Base-by-base conservation (phyloP, 2,329 filamentous ascomycete species). In the Monascus ruber region DNA sequence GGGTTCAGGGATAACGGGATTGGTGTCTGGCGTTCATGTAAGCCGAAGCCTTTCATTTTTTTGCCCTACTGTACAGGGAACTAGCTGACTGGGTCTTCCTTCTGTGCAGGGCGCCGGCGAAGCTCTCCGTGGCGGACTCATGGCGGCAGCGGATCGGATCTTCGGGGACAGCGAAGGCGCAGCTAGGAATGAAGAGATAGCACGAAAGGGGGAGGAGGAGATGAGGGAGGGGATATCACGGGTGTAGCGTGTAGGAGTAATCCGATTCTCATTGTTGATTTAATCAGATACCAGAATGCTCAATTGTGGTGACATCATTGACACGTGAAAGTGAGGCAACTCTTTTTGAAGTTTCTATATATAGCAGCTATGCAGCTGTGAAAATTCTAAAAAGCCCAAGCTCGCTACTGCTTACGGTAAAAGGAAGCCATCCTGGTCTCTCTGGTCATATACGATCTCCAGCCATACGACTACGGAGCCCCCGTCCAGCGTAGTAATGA, bases 81-180 rank as follows among this genome's bases (percentile, higher is more conserved):
- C 24, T 46, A 31, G 34, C 24, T 6, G 17, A 29, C 25, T 2
- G 31, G 10, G 39, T 4, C 38, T 43, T 26, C 4, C 6, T 10
- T 6, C 6, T 27, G 5, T 9, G 24, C 46, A 66, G 60, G 63
- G 64, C 5, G 52, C 54, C 11, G 64, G 64, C 5, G 64, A 68
- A 43, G 56, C 57, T 4, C 46, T 67, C 28, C 62, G 64, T 11
- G 64, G 64, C 4, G 54, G 53, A 2, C 35, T 62, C 4, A 60
- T 50, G 38, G 53, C 58, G n/a, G 56, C 59, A 0, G 53, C 65
- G 33, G 64, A 68, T 42, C 50, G 55, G 37, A 48, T 59, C 4
- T 63, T 65, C 45, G 56, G 62, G 26, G 54, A 60, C 17, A 39
- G 54, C 2, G 54, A 65, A 26, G 56, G 59, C 4, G 57, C 52